Conservation (phyloP, 345 rosid species). For the Chamaenerion angustifolium region DNA sequence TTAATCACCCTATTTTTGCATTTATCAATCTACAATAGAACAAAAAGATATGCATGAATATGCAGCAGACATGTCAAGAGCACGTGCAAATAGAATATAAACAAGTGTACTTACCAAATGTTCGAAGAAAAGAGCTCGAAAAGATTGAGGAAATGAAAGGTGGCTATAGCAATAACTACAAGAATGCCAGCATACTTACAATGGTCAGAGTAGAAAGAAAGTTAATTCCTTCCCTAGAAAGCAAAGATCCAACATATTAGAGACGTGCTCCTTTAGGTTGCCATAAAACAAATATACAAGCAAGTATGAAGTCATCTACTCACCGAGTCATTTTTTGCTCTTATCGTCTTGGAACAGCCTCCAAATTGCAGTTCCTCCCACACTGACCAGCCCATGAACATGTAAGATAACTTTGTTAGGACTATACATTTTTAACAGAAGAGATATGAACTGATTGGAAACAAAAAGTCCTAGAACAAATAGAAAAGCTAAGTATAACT, state of each 20-base stretch:
- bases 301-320: conserved; percentile 17
- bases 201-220: conserved; percentile 13
- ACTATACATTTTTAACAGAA: neutral
- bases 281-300: neutral
- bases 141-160: too few species aligned
- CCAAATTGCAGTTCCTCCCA: conserved; percentile 46
- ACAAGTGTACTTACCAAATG: too few species aligned
- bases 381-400: conserved; percentile 37
- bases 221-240: conserved; percentile 27
- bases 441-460: conserved; percentile 1
- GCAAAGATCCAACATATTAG: conserved; percentile 7
- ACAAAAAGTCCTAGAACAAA: conserved; percentile 2
- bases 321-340: conserved; percentile 17
- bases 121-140: too few species aligned
- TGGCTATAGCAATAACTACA: too few species aligned
- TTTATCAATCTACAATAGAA: too few species aligned
- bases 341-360: conserved; percentile 17
- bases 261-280: conserved; percentile 6
- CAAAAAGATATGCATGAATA: too few species aligned
- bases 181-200: conserved; percentile 26
- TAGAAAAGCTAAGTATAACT: neutral
- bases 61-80: too few species aligned
- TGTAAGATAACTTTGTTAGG: conserved; percentile 38
- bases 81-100: too few species aligned
- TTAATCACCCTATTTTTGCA: too few species aligned